phyloP scores from a whole-genome alignment of 2,329 filamentous ascomycete genomes.

The Penicillium sp. region DNA sequence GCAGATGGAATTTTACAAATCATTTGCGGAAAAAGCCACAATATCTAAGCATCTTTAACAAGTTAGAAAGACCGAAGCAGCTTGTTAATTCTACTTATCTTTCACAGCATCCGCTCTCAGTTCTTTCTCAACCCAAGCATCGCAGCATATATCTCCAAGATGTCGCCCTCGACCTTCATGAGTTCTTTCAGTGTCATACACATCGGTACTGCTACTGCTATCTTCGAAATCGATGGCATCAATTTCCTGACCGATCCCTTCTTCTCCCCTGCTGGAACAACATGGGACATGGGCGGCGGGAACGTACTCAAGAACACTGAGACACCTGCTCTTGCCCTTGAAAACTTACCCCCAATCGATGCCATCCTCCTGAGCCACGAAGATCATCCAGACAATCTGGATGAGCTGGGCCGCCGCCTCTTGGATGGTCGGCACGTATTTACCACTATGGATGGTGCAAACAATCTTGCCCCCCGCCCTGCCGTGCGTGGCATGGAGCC shows the following conservation, averaged over 20 bases:
- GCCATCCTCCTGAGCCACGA: conserved; percentile 52
- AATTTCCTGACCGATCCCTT: conserved; percentile 49
- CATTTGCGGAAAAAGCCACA: no score
- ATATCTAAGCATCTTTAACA: no score
- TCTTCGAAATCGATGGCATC: conserved; percentile 44
- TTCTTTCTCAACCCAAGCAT: no score
- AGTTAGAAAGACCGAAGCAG: no score
- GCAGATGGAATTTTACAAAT: no score
- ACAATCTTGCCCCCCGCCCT: conserved; percentile 45
- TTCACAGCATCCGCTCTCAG: no score
- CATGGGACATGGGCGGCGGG: conserved; percentile 28
- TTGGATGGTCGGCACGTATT: conserved; percentile 48
- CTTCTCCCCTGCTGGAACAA: conserved; percentile 42
- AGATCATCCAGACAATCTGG: conserved; percentile 52
- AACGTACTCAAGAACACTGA: conserved; percentile 31
- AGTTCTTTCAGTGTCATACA: conserved; percentile 36
- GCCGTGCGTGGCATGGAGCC: conserved; percentile 41
- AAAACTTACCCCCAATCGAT: conserved; percentile 46
- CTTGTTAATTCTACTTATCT: no score
- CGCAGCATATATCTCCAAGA: no score
- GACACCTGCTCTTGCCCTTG: conserved; percentile 36
- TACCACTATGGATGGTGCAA: conserved; percentile 47
- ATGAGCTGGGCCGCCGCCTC: conserved; percentile 45
- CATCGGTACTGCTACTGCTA: conserved; percentile 51
- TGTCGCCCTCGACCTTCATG: no score